Base-by-base conservation (phyloP, 78 protist species). In the Dictyostelium capitatum region DNA sequence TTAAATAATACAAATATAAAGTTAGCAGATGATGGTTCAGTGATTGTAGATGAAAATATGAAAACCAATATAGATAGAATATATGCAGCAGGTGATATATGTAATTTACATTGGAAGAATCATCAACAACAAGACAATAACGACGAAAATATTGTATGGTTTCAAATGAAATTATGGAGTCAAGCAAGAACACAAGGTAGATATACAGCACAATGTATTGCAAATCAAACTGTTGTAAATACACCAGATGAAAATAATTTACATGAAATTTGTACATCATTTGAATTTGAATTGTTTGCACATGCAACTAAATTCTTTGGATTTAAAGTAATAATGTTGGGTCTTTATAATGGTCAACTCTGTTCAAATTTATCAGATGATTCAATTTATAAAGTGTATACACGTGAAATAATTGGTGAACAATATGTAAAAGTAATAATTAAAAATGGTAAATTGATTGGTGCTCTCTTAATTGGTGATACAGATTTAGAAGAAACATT, bases 401-500 rank as follows among this genome's bases (percentile, higher is more conserved):
- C 41, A 20, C 65, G 75, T 19, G 37, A 56, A 41, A 43, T 37
- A 1, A 14, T 80, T 14, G 77, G 51, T 28, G 56, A 56, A 43
- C 56, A 62, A 62, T 80, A 62, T 46, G 75, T 80, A 11, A 56
- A 67, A 64, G 67, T 80, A 11, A 62, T 62, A 46, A 46, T 80
- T 9, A 19, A 85, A 46, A 37, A 87, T 57, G 93, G 93, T 14
- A 74, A 43, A 77, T n/a, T 87, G 23, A 28, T 30, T 41, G 93
- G 93, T 51, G 75, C 93, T 14, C 15, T 87, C 4, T 43, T 87
- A 19, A 87, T 87, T 64, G 93, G 93, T 19, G 84, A 87, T 28
- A 87, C 93, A 4, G 93, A 87, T 64, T 57, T 87, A 47, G 93
- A 87, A 19, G 93, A 87, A 56, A 87, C 93, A 19, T 87, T 87